Evolutionary conservation across 1,284 basidiomycete species (phyloP), one percentile per base, ranked within the genome.

Genomic region (Fomitopsis betulina): DNA sequence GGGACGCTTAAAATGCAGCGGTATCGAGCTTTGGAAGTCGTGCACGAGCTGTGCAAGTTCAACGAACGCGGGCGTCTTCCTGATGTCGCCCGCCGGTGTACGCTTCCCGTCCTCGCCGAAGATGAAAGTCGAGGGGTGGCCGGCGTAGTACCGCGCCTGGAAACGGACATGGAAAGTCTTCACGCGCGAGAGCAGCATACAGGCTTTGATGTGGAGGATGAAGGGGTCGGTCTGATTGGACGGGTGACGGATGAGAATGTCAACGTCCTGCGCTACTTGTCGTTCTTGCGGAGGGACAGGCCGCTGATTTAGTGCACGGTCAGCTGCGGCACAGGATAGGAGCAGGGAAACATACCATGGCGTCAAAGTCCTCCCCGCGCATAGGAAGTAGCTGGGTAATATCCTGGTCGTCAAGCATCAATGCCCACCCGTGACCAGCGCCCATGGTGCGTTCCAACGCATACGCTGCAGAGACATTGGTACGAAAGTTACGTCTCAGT

Each of bases 111-210:
- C 25, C 3, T 61, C 57, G 33, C 58, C 56, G 27, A 58, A 59
- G 12, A 57, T 52, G 17, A 60, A 59, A 38, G 62, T 59, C 27
- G 66, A 61, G 9, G 43, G 76, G 62, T 86, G 84, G 25, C 84
- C 84, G 37, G 77, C 74, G 64, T 81, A 83, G 60, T 84, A 81
- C 62, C 77, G 79, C 32, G 82, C 75, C 32, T 82, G 76, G 69
- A 87, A 89, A 38, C 88, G 82, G 49, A 82, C 64, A 65, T 90
- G 90, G 71, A 88, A 91, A 15, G 76, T 73, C 68, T 90, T 91
- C 39, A 88, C 83, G 47, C 75, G 79, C 12, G 87, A 89, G 37
- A 90, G 77, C 40, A 91, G 65, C 58, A 90, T 83, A 13, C 79
- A 76, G 21, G 82, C 79, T 67, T 91, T 91, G 68, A 90, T 78